These are phyloP conservation scores for Dioscorea zingiberensis DNA, from an alignment of 106 monocot genomes.

Conservation along the genomic window DNA sequence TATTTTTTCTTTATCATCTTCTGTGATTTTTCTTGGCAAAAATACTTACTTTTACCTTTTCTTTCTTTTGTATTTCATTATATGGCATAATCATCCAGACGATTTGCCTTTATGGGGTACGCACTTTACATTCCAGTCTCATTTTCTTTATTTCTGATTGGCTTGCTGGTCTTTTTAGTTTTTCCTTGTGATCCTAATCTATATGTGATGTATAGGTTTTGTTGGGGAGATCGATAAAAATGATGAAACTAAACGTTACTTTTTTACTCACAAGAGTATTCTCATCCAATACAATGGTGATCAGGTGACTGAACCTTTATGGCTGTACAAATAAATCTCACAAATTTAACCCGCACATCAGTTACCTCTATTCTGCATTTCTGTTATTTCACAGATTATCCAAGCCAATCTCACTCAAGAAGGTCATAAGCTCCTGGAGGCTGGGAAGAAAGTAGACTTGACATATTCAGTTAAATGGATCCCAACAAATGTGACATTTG, in stretches of 20 bases:
- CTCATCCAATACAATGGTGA: slow-evolving; percentile 60
- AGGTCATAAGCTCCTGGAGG: slow-evolving; percentile 54
- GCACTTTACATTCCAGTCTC: slow-evolving; percentile 1
- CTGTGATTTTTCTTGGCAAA: background rate
- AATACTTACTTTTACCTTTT: background rate
- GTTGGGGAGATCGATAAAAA: slow-evolving; percentile 78
- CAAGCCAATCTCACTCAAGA: slow-evolving; percentile 87
- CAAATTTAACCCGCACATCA: background rate
- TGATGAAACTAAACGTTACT: slow-evolving; percentile 65
- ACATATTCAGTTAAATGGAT: slow-evolving; percentile 83
- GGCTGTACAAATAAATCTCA: no score
- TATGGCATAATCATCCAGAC: slow-evolving; percentile 28
- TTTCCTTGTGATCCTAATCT: background rate
- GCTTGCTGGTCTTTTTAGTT: background rate
- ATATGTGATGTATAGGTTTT: slow-evolving; percentile 32
- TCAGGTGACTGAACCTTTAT: slow-evolving; percentile 33
- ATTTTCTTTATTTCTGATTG: no score
- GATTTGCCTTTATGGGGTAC: slow-evolving; percentile 88
- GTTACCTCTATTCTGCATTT: background rate
- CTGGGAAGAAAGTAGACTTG: slow-evolving; percentile 64
- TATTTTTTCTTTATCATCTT: background rate
- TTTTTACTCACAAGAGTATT: slow-evolving; percentile 82
- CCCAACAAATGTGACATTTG: slow-evolving; percentile 71
- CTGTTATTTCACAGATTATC: slow-evolving; percentile 51
- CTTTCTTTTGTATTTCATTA: slow-evolving; percentile 3